These are phyloP conservation scores for Gloeostereum incarnatum DNA, from an alignment of 768 basidiomycete genomes.

Conservation along the genomic window DNA sequence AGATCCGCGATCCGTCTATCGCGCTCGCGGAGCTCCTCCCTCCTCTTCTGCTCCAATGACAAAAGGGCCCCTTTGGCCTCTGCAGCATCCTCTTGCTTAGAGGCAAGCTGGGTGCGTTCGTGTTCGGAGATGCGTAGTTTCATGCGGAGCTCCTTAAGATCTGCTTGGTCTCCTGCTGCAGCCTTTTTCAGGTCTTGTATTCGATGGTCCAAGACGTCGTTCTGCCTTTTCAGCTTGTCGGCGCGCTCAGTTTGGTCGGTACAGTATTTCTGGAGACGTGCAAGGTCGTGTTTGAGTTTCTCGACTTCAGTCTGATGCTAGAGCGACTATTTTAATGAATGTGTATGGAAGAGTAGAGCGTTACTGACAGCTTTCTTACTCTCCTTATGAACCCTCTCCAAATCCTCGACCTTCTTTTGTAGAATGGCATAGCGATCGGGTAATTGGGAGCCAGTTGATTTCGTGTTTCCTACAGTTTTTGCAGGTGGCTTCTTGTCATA, in stretches of 20 bases:
- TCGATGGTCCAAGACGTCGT: constrained; percentile 44
- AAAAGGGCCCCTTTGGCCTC: constrained; percentile 45
- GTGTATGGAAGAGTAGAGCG: neutral
- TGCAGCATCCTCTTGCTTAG: constrained; percentile 40
- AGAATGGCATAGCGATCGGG: constrained; percentile 44
- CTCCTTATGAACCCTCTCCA: constrained; percentile 54
- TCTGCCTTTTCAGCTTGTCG: constrained; percentile 59
- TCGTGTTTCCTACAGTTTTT: too few relatives aligned
- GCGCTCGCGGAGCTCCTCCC: constrained; percentile 44
- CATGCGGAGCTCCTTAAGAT: constrained; percentile 51
- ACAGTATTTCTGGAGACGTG: constrained; percentile 33
- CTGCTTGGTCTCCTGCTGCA: constrained; percentile 38
- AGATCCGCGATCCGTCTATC: constrained; percentile 48
- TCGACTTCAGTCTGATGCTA: constrained; percentile 59
- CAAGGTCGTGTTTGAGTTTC: constrained; percentile 46
- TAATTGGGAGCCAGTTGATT: constrained; percentile 2
- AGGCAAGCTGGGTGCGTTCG: constrained; percentile 39
- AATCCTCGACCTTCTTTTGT: constrained; percentile 54
- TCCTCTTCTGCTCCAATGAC: constrained; percentile 36
- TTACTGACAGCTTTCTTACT: constrained; percentile 53
- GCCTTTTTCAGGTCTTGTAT: constrained; percentile 52
- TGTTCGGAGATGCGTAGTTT: constrained; percentile 53
- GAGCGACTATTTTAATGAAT: constrained; percentile 1
- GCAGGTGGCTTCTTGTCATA: too few relatives aligned
- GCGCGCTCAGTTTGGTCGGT: constrained; percentile 41